Conservation (phyloP, 2,329 filamentous ascomycete genomes). For the Corynespora cassiicola region DNA sequence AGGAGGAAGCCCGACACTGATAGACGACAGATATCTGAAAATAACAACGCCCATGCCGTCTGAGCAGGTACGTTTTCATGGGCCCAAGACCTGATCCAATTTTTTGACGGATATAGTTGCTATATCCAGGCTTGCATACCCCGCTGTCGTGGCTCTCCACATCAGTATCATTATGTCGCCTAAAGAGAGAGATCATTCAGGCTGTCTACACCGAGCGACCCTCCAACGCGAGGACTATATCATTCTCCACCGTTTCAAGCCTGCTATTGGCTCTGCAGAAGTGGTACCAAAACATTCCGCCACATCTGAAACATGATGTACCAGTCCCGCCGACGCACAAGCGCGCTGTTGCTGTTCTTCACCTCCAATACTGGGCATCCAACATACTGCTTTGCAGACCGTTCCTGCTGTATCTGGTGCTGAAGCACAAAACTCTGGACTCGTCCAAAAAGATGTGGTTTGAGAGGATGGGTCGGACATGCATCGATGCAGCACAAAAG, state of each 20-base stretch:
- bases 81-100: no score
- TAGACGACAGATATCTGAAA: constrained; percentile 40
- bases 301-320: constrained; percentile 38
- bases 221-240: constrained; percentile 29
- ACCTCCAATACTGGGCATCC: constrained; percentile 44
- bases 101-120: constrained; percentile 18
- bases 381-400: constrained; percentile 42
- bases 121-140: constrained; percentile 43
- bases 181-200: constrained; percentile 43
- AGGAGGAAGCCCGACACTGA: constrained; percentile 41
- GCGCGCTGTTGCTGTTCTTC: constrained; percentile 41
- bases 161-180: constrained; percentile 35
- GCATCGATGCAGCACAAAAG: constrained; percentile 40
- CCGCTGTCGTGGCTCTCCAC: constrained; percentile 40
- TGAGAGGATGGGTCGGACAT: constrained; percentile 40
- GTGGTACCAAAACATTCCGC: constrained; percentile 40
- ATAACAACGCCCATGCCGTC: constrained; percentile 39
- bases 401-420: constrained; percentile 42
- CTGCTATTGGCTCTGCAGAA: constrained; percentile 39
- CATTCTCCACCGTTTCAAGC: constrained; percentile 41
- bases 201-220: constrained; percentile 41
- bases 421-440: constrained; percentile 29
- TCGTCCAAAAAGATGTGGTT: constrained; percentile 39
- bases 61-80: constrained; percentile 39
- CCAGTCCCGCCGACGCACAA: constrained; percentile 39